phyloP scores from a whole-genome alignment of 345 rosid species.

The Leavenworthia alabamica region DNA sequence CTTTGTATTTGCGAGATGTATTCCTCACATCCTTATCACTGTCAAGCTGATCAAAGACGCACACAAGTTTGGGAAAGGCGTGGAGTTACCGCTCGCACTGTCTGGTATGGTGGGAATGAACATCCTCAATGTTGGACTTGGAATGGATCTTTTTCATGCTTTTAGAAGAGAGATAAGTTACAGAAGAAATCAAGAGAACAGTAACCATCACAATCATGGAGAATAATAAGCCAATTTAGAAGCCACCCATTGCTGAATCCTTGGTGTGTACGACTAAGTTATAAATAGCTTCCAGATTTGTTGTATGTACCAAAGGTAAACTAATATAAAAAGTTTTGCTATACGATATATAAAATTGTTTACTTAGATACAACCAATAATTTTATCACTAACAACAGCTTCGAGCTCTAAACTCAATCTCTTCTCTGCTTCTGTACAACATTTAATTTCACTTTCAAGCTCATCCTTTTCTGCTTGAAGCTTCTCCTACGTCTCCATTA shows the following conservation, averaged over 20 bases:
- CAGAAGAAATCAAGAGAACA: slow-evolving; percentile 20
- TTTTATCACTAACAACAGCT: neutral
- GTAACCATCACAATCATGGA: slow-evolving; percentile 15
- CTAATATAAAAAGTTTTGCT: too few species aligned
- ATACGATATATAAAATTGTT: too few species aligned
- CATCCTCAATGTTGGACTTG: slow-evolving; percentile 60
- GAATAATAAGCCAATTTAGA: slow-evolving; percentile 4
- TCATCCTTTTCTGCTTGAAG: slow-evolving; percentile 33
- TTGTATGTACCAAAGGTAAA: too few species aligned
- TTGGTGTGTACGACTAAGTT: too few species aligned
- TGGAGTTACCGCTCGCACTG: slow-evolving; percentile 78
- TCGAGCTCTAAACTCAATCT: neutral
- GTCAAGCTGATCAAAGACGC: slow-evolving; percentile 67
- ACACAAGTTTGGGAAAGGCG: slow-evolving; percentile 56
- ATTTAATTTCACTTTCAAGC: slow-evolving; percentile 30
- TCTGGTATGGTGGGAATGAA: slow-evolving; percentile 89
- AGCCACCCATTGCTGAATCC: neutral
- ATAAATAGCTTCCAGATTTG: too few species aligned
- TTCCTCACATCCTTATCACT: slow-evolving; percentile 61
- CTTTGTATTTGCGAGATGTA: slow-evolving; percentile 50
- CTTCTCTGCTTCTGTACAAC: slow-evolving; percentile 31
- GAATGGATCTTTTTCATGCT: slow-evolving; percentile 68
- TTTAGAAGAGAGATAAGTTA: slow-evolving; percentile 53
- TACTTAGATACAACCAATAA: too few species aligned
- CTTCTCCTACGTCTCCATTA: slow-evolving; percentile 29